Base-by-base conservation (phyloP, 768 basidiomycete genomes). In the Rossbeevera mucosa region DNA sequence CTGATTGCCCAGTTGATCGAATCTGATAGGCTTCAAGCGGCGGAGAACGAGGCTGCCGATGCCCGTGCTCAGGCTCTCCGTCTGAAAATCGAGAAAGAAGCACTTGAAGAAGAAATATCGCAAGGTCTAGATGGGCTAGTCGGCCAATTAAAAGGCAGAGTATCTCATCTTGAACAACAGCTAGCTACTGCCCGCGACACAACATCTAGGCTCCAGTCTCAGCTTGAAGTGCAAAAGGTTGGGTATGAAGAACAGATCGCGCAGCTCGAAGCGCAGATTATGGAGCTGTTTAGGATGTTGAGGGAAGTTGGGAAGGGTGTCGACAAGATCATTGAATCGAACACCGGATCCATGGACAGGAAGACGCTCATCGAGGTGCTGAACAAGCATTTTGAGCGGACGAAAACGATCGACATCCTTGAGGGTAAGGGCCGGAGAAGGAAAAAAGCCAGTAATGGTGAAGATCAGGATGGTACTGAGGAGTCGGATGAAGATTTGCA, bases 211-310 rank as follows among this genome's bases (percentile, higher is more conserved):
- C 73, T 96, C 9, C 86, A 91, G 62, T 80, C 79, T 16, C 89
- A 91, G 62, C 71, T 96, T 49, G 84, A 82, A 59, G 78, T 79
- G 36, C 89, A 94, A 71, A 89, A 86, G 66, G 66, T 73, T 14
- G 82, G 80, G 13, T 94, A 94, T 63, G 89, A 94, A 63, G 89
- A 92, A 52, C 83, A 83, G 59, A 91, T 97, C 51, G 76, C 81
- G 4, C 90, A 95, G 66, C 82, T 95, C 13, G 93, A 96, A 64
- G 80, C 86, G 12, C 91, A 96, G 74, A 94, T 95, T 55, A 82
- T 89, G 78, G 94, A 96, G 65, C 71, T 97, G 16, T 98, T 94
- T 74, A 79, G 87, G 59, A 95, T 96, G 92, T 75, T 98, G 49
- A 89, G 84, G 65, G 90, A 95, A 62, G 80, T 88, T 30, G 84